Evolutionary conservation across 2,329 filamentous ascomycete genomes (phyloP).

Genomic region (Diplodia mutila): DNA sequence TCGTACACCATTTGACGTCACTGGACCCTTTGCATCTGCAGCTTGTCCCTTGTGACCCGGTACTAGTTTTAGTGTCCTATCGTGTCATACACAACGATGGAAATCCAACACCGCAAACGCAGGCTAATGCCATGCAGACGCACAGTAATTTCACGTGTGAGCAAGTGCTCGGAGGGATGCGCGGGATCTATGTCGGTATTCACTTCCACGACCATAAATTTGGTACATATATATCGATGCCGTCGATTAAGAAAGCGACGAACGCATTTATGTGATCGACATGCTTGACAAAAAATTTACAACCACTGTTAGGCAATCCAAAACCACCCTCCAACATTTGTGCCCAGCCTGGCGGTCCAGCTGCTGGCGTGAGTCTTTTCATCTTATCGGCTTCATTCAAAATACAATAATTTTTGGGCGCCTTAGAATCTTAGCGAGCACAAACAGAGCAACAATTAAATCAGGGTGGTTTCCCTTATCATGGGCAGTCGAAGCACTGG

Average conservation of each 20-base stretch:
- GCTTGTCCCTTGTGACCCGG: neutral
- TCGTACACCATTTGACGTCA: constrained; percentile 10
- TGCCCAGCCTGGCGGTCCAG: neutral
- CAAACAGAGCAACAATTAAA: no score
- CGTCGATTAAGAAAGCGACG: neutral
- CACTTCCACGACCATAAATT: neutral
- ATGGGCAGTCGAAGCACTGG: no score
- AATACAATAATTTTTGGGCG: no score
- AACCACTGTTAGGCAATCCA: neutral
- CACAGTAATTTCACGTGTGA: neutral
- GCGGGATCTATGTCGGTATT: neutral
- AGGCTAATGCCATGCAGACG: neutral
- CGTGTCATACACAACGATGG: neutral
- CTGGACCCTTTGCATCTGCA: constrained; percentile 18
- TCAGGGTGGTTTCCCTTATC: no score
- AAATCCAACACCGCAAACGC: neutral
- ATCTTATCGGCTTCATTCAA: neutral
- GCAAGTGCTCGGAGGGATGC: neutral
- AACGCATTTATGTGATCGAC: neutral
- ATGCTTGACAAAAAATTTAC: neutral
- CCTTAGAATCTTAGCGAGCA: no score
- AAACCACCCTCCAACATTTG: neutral
- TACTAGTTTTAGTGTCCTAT: neutral
- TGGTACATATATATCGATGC: neutral
- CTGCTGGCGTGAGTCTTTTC: neutral